Percentiles rank a stretch among this genome's conserved stretches.
phyloP scores from a whole-genome alignment of 768 basidiomycete genomes.

The Termitomyces bulborhizus region DNA sequence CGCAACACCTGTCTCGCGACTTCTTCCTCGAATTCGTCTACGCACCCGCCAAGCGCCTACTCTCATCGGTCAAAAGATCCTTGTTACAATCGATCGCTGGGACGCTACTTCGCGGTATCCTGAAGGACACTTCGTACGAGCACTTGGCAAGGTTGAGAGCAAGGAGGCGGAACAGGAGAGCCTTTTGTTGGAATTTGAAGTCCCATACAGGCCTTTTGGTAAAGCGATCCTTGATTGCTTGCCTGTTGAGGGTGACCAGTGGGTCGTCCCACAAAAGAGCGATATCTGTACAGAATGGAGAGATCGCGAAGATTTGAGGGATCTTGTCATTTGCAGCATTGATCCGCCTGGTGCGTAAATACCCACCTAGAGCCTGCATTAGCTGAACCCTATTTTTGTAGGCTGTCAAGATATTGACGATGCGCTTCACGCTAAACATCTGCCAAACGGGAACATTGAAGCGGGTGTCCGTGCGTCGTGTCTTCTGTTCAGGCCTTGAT shows the following conservation, averaged over 20 bases:
- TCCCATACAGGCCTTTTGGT: conserved; percentile 95
- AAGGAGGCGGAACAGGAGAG: conserved; percentile 97
- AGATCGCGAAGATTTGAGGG: conserved; percentile 82
- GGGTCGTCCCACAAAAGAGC: conserved; percentile 85
- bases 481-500: not conserved
- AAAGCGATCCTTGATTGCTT: conserved; percentile 89
- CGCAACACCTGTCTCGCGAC: conserved; percentile 86
- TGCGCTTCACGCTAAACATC: conserved; percentile 80
- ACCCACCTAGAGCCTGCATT: not conserved
- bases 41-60: conserved; percentile 91
- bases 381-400: conserved; percentile 19
- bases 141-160: conserved; percentile 84
- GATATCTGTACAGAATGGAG: conserved; percentile 50
- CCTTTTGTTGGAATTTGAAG: conserved; percentile 88
- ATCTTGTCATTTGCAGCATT: conserved; percentile 88
- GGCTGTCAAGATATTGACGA: conserved; percentile 99
- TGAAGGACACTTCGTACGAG: conserved; percentile 94
- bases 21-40: conserved; percentile 89
- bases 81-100: conserved; percentile 95
- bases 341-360: conserved; percentile 76
- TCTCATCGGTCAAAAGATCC: conserved; percentile 88
- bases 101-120: conserved; percentile 83
- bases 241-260: conserved; percentile 82
- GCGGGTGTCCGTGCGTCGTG: conserved; percentile 89
- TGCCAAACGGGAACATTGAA: conserved; percentile 93